Base-by-base conservation (phyloP, 2,329 filamentous ascomycete species). In the Botrytis porri region DNA sequence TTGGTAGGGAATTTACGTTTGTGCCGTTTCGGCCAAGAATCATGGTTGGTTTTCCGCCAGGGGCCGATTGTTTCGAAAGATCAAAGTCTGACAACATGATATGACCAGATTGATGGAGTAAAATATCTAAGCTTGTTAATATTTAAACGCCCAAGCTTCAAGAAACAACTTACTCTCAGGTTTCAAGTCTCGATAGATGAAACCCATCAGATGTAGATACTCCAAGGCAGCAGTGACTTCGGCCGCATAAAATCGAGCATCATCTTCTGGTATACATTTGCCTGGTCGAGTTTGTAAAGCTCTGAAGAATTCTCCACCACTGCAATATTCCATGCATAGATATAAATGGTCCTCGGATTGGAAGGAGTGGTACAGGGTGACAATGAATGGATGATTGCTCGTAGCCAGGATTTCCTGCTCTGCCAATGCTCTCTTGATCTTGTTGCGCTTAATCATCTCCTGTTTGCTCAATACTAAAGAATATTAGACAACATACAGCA, bases 371-470 rank as follows among this genome's bases (percentile, higher is more conserved):
- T 98, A 99, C 4, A 99, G 86, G 0, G 96, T 99, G 75, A 99
- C 96, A 81, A 99, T 99, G 83, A 99, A 99, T 0, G 96, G 96
- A 80, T 99, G 96, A 79, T 99, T 99, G 86, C 95, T 98, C 60
- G 96, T 99, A 14, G 96, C 96, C 71, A 99, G 86, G 77, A 99
- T 99, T 83, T 99, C 96, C 82, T 98, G 96, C 84, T 99, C 96
- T 54, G 96, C 96, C 78, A 99, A 87, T 22, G 96, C 96, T 81
- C 96, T 90, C 88, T 99, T 99, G 85, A 99, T 99, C 88, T 99
- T 99, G 87, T 99, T 99, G 73, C 96, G 92, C 86, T 99, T 99
- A 84, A 99, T 99, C 96, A 99, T 99, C 83, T 99, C 96, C 86
- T 98, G 98, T 84, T 99, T 99, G 87, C 95, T 98, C 83, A 99